Conservation (phyloP, 2,329 filamentous ascomycete species). For the Geosmithia putterillii region DNA sequence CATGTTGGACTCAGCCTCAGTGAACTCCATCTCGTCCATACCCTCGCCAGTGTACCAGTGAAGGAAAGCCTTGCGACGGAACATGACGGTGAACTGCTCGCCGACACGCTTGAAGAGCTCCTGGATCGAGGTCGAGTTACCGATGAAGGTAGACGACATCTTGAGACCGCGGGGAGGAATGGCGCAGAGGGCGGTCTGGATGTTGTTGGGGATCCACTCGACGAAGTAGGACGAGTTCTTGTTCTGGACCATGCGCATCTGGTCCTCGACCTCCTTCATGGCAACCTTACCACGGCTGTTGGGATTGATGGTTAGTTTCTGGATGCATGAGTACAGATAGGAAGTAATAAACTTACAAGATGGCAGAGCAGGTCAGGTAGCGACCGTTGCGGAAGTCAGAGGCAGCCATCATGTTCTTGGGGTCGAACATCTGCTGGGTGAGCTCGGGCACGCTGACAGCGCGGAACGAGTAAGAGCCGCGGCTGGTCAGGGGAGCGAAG, state of each 20-base stretch:
- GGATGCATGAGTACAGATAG: neutral
- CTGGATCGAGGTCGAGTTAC: constrained; percentile 99
- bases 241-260: constrained; percentile 99
- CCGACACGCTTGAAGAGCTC: constrained; percentile 99
- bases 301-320: neutral
- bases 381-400: constrained; percentile 99
- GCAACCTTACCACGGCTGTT: constrained; percentile 90
- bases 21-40: constrained; percentile 99
- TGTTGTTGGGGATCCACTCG: constrained; percentile 99
- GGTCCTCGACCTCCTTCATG: constrained; percentile 99
- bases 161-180: constrained; percentile 95
- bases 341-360: constrained; percentile 57
- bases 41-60: constrained; percentile 99
- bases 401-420: constrained; percentile 99
- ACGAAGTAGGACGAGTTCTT: constrained; percentile 99
- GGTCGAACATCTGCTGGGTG: constrained; percentile 99
- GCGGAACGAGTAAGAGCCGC: constrained; percentile 81
- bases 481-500: constrained; percentile 93
- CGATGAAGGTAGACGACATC: constrained; percentile 98
- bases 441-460: constrained; percentile 95
- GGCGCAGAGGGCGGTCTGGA: constrained; percentile 97
- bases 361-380: constrained; percentile 98
- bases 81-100: constrained; percentile 99
- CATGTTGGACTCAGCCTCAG: constrained; percentile 99
- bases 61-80: constrained; percentile 99